These are phyloP conservation scores for Colletotrichum lini DNA, from an alignment of 2,329 filamentous ascomycete genomes.

Conservation along the genomic window DNA sequence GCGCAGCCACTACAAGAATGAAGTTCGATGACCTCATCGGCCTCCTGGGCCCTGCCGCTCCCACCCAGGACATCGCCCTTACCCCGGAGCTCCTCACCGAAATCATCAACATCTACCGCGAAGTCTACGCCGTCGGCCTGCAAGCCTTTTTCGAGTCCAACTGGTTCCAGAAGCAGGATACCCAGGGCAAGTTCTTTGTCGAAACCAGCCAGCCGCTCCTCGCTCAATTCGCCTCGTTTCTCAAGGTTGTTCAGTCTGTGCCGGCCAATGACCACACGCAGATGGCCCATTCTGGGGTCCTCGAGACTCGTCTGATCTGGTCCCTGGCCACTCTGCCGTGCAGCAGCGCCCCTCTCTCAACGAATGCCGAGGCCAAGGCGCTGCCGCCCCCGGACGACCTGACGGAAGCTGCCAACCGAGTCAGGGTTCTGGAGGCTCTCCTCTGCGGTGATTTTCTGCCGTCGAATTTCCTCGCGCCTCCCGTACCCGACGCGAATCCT, in stretches of 20 bases:
- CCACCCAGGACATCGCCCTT: constrained; percentile 67
- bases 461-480: constrained; percentile 68
- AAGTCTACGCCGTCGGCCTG: constrained; percentile 82
- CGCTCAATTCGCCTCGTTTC: constrained; percentile 76
- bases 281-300: constrained; percentile 66
- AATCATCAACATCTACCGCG: constrained; percentile 79
- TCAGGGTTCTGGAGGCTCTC: constrained; percentile 83
- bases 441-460: constrained; percentile 79
- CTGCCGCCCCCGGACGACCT: constrained; percentile 71
- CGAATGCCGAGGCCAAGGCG: constrained; percentile 52
- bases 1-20: constrained; percentile 74
- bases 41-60: constrained; percentile 71
- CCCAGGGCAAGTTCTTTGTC: constrained; percentile 61
- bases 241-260: constrained; percentile 67
- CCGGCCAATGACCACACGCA: constrained; percentile 65
- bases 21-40: constrained; percentile 81
- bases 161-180: constrained; percentile 78
- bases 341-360: constrained; percentile 52
- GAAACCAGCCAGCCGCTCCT: constrained; percentile 70
- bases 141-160: constrained; percentile 84
- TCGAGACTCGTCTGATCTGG: constrained; percentile 74
- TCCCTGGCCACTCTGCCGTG: constrained; percentile 67
- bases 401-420: constrained; percentile 76
- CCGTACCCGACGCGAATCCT: constrained; percentile 65
- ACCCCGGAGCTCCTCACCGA: constrained; percentile 71